phyloP scores from a whole-genome alignment of 1,284 basidiomycete species.

The Neolentinus lepideus region DNA sequence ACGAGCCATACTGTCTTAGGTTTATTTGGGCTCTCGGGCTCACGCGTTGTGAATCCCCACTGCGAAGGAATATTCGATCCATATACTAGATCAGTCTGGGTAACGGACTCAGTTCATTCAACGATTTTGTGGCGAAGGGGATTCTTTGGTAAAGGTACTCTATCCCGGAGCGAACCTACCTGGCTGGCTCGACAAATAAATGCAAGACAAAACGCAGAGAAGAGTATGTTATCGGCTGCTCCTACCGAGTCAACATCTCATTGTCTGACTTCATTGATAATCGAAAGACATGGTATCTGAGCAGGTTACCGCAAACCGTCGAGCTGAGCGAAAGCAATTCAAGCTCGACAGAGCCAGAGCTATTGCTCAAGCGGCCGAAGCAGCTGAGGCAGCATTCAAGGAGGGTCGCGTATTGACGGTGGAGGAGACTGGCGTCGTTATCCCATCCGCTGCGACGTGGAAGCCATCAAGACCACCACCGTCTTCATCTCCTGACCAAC shows the following conservation, averaged over 20 bases:
- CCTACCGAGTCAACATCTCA: too few relatives aligned
- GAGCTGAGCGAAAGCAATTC: constrained; percentile 83
- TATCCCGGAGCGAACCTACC: constrained; percentile 91
- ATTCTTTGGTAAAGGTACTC: constrained; percentile 95
- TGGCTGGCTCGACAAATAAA: constrained; percentile 81
- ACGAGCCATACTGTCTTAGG: constrained; percentile 31
- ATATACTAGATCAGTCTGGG: constrained; percentile 76
- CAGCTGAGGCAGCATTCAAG: constrained; percentile 67
- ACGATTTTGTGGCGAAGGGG: constrained; percentile 81
- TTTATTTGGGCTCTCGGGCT: constrained; percentile 43
- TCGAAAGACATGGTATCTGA: constrained; percentile 69
- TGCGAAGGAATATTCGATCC: constrained; percentile 69
- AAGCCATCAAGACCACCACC: constrained; percentile 31
- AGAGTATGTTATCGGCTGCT: constrained; percentile 33
- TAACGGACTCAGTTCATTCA: constrained; percentile 54
- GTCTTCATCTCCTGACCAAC: constrained; percentile 4
- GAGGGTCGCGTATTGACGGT: constrained; percentile 54
- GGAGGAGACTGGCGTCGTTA: constrained; percentile 30
- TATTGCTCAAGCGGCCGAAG: constrained; percentile 63
- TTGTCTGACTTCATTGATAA: constrained; percentile 5
- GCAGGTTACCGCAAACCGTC: constrained; percentile 79
- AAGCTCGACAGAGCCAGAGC: constrained; percentile 85
- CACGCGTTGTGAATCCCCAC: constrained; percentile 48
- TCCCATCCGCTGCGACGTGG: constrained; percentile 77
- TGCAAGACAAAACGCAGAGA: constrained; percentile 44